These are phyloP conservation scores for Globisporangium okanoganense DNA, from an alignment of 352 stramenopile genomes.

Conservation along the genomic window DNA sequence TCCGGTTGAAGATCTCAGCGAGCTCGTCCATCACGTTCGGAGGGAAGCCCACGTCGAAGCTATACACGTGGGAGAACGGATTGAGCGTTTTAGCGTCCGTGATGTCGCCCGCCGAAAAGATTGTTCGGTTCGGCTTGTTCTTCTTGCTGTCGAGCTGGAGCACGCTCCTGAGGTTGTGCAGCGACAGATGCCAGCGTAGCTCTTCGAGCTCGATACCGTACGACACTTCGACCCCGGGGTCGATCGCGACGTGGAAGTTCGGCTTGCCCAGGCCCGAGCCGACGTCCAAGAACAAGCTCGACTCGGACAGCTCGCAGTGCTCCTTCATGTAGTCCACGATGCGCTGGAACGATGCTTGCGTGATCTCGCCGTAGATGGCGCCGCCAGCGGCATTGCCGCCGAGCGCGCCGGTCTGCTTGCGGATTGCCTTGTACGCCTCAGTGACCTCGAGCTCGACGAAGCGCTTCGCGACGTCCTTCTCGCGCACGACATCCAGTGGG, in stretches of 20 bases:
- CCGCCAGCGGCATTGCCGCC: slow-evolving; percentile 94
- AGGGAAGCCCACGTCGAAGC: slow-evolving; percentile 98
- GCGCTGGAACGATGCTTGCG: slow-evolving; percentile 94
- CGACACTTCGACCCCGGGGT: slow-evolving; percentile 94
- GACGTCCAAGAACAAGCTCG: slow-evolving; percentile 96
- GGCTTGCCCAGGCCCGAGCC: slow-evolving; percentile 96
- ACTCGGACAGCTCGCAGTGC: slow-evolving; percentile 83
- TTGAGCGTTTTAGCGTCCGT: slow-evolving; percentile 92
- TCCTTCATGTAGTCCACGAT: slow-evolving; percentile 94
- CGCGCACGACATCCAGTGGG: slow-evolving; percentile 47
- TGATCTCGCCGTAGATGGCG: slow-evolving; percentile 98
- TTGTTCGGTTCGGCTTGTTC: slow-evolving; percentile 53
- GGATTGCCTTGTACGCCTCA: slow-evolving; percentile 91
- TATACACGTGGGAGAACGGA: slow-evolving; percentile 98
- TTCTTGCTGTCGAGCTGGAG: slow-evolving; percentile 65
- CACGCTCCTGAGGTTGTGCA: slow-evolving; percentile 91
- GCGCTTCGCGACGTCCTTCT: slow-evolving; percentile 61
- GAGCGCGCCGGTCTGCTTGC: slow-evolving; percentile 92
- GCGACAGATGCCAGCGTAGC: slow-evolving; percentile 92
- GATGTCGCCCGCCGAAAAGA: slow-evolving; percentile 95
- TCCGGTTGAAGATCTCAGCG: slow-evolving; percentile 92
- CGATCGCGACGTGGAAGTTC: slow-evolving; percentile 96
- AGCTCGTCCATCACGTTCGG: slow-evolving; percentile 92
- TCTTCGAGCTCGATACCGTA: slow-evolving; percentile 96
- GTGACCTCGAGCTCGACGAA: slow-evolving; percentile 84